Evolutionary conservation across 2,329 filamentous ascomycete species (phyloP).

Genomic region (Ophiostoma ips): DNA sequence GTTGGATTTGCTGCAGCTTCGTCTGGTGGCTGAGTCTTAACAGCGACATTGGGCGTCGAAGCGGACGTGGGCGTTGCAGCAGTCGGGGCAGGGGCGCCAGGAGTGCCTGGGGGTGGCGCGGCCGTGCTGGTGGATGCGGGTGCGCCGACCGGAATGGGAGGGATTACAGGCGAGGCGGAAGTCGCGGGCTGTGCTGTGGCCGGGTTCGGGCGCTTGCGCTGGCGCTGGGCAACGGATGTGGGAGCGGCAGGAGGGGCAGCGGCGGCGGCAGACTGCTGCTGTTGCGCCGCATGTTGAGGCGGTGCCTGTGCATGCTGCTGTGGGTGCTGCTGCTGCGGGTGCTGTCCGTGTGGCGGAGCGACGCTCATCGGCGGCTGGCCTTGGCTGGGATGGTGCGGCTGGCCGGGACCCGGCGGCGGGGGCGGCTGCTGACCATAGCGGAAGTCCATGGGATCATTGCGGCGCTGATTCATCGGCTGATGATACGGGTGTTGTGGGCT

Average conservation of each 20-base stretch:
- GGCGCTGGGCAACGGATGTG: constrained; percentile 19
- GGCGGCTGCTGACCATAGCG: constrained; percentile 16
- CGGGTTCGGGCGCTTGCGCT: constrained; percentile 28
- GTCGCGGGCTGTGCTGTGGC: constrained; percentile 14
- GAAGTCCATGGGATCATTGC: constrained; percentile 18
- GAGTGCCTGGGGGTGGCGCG: constrained; percentile 19
- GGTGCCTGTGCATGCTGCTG: constrained; percentile 14
- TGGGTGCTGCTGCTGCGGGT: constrained; percentile 22
- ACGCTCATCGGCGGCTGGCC: constrained; percentile 25
- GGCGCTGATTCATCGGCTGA: constrained; percentile 28
- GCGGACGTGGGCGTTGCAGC: constrained; percentile 4
- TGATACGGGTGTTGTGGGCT: constrained; percentile 30
- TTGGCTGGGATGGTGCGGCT: constrained; percentile 21
- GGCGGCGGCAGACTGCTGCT: constrained; percentile 12
- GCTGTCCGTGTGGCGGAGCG: constrained; percentile 23
- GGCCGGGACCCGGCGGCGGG: constrained; percentile 17
- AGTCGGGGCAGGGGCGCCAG: constrained; percentile 21
- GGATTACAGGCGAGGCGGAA: constrained; percentile 13
- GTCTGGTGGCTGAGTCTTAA: constrained; percentile 16
- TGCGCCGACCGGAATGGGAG: constrained; percentile 13
- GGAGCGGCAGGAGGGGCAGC: constrained; percentile 13
- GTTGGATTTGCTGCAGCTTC: constrained; percentile 21
- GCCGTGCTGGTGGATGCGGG: constrained; percentile 18
- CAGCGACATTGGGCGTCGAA: constrained; percentile 12
- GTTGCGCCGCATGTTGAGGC: constrained; percentile 15